Base-by-base conservation (phyloP, 768 basidiomycete species). In the Trametes cubensis region DNA sequence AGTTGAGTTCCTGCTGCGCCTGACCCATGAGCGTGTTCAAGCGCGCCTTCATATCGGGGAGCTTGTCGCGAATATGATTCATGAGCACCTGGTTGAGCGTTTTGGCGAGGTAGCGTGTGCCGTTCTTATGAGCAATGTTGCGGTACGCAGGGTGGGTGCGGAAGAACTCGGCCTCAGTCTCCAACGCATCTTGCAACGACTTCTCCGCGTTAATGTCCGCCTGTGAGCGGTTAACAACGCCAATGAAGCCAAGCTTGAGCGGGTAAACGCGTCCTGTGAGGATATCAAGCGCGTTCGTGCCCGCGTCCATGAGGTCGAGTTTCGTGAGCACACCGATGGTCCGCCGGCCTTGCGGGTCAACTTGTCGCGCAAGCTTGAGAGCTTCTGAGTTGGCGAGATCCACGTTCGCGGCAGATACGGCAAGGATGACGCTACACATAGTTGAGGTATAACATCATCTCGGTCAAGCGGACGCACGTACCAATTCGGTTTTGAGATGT, bases 361-460 rank as follows among this genome's bases (percentile, higher is more conserved):
- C 94, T 13, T 88, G 86, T 47, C 97, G 90, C 13, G 96, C 97
- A 39, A 99, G 88, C 74, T 98, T 98, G 62, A 99, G 85, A 2
- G 97, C 90, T 74, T 98, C 97, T 0, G 97, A 98, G 74, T 98
- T 99, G 71, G 97, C 97, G 59, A 99, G 86, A 75, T 99, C 97
- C 59, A 98, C 96, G 72, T 99, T 99, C 30, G 97, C 97, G 10
- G 94, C 87, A 2, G 97, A 98, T 8, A 99, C 95, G 25, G 97
- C 90, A 49, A 99, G 88, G 67, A 99, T 95, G 62, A 99, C 95
- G 66, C 95, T 96, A 60, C 17, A 28, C 23, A 18, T 15, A 28
- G 25, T 13, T 8, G 48, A 17, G 18, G 23, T 28, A 23, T 28
- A 15, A 11, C 13, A 7, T 2, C 2, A 11, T 28, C 25, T 26